A percentile compares a stretch with the other conserved stretches of the same genome.
Evolutionary conservation across 805 yeast species (phyloP).

Genomic region (Pichia ethanolica): DNA sequence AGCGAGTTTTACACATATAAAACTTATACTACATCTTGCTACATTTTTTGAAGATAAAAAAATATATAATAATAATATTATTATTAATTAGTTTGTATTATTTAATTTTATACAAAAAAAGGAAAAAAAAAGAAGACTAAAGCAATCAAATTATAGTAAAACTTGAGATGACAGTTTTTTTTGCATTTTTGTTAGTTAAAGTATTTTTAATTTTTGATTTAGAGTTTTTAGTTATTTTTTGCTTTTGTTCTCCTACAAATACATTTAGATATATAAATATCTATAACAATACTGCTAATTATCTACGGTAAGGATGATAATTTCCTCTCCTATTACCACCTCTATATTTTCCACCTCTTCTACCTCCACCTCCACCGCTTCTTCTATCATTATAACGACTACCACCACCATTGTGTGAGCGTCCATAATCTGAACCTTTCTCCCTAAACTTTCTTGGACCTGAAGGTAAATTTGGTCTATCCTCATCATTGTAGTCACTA

Average conservation of each 20-base stretch:
- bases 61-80: too few species aligned
- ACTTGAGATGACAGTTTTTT: too few species aligned
- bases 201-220: too few species aligned
- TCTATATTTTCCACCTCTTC: conserved; percentile 20
- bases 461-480: conserved; percentile 22
- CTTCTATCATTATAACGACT: conserved; percentile 18
- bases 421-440: conserved; percentile 3
- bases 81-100: too few species aligned
- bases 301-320: conserved; percentile 27
- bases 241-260: not conserved
- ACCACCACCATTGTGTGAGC: conserved; percentile 16
- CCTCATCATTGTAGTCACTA: not conserved
- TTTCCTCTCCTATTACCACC: conserved; percentile 19
- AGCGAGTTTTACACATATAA: too few species aligned
- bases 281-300: not conserved
- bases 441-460: conserved; percentile 28
- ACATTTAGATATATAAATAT: not conserved
- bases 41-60: too few species aligned
- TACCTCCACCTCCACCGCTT: conserved; percentile 12
- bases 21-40: too few species aligned
- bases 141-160: too few species aligned
- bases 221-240: not conserved
- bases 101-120: too few species aligned
- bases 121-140: too few species aligned
- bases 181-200: too few species aligned